Base-by-base conservation (phyloP, 2,329 filamentous ascomycete genomes). In the Paramyrothecium sp. region DNA sequence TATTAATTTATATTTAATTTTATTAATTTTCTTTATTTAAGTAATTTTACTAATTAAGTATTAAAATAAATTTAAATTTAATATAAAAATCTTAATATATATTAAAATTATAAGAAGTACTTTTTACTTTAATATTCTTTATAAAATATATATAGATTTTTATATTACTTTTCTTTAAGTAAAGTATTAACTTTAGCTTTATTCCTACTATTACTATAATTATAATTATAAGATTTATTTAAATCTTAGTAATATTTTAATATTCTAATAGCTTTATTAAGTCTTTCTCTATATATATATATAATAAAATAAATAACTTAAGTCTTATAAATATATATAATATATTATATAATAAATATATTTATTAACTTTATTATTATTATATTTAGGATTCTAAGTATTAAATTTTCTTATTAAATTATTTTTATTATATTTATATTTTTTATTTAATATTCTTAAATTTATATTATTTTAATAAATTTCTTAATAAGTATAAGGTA, bases 131-230 rank as follows among this genome's bases (percentile, higher is more conserved):
- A 47, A 26, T 47, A 57, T 48, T 54, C 48, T 2, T 46, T 49
- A 53, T 56, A 41, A n/a, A 48, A 51, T 30, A 56, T 49, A 49
- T 53, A 51, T 56, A 53, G 21, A 53, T 54, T 41, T 52, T 48
- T 22, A 46, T 46, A 33, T 34, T 54, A 26, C 41, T 46, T 50
- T 30, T 38, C 22, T 50, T 54, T 10, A 26, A 33, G 23, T 44
- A 21, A 33, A 44, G 33, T 51, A 22, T 53, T 49, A 38, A 55
- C 51, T 52, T 44, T 30, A 23, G 26, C 16, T 49, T 51, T 48
- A 44, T 47, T 58, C 12, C 51, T 22, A n/a, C 30, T 53, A 48
- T 53, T 46, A 19, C 13, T 53, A 48, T 54, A 46, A 54, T 46
- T 33, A 44, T 34, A 23, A 30, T 19, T 50, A 47, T 47, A 46